phyloP scores from a whole-genome alignment of 1,284 basidiomycete species.

The Rhizoctonia solani region DNA sequence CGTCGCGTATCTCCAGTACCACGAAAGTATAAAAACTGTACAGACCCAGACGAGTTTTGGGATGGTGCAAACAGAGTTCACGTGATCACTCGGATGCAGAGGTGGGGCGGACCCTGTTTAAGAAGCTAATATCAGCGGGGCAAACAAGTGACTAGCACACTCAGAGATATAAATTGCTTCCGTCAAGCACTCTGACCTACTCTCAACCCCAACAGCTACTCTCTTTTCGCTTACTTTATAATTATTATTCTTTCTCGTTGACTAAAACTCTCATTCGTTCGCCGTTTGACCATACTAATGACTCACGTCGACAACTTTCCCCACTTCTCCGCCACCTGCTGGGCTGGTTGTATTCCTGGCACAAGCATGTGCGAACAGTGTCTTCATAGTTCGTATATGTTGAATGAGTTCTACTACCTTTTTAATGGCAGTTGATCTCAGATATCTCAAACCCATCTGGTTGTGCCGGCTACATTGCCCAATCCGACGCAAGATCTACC shows the following conservation, averaged over 20 bases:
- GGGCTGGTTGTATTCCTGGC: background rate
- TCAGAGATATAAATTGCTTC: conserved; percentile 19
- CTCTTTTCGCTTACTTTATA: background rate
- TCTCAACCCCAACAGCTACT: background rate
- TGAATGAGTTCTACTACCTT: too few relatives aligned
- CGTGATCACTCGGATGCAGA: conserved; percentile 5
- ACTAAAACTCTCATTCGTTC: background rate
- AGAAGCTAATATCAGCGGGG: background rate
- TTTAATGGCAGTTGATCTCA: too few relatives aligned
- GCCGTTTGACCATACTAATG: too few relatives aligned
- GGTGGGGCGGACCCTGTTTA: conserved; percentile 11
- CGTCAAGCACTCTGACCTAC: background rate
- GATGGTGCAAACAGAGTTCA: background rate
- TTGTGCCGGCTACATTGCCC: too few relatives aligned
- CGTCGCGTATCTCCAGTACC: background rate
- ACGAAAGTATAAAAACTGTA: background rate
- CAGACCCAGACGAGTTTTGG: background rate
- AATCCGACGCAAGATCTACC: too few relatives aligned
- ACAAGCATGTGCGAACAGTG: too few relatives aligned
- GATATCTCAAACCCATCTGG: too few relatives aligned
- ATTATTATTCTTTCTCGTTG: background rate
- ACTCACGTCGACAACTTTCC: background rate
- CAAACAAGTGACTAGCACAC: background rate
- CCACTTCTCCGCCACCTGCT: background rate
- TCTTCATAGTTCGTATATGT: too few relatives aligned